Evolutionary conservation across 345 rosid species (phyloP).

Genomic region (Brassica napus): Da-Ae NC_063452.1:1710501-1711000

Average conservation of each 20-base stretch:
- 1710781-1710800: too few species aligned
- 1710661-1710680: neutral
- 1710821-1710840: neutral
- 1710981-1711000: neutral
- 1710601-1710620: neutral
- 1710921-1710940: neutral
- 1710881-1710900: too few species aligned
- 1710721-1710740: neutral
- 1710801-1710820: neutral
- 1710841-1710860: neutral
- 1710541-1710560: too few species aligned
- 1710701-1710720: too few species aligned
- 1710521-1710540: neutral
- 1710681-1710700: too few species aligned
- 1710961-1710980: too few species aligned
- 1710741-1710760: too few species aligned
- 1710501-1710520: too few species aligned
- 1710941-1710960: too few species aligned
- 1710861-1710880: neutral
- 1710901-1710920: too few species aligned
- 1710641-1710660: neutral
- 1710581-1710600: neutral
- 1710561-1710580: neutral
- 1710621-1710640: neutral
- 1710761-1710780: too few species aligned